Base-by-base conservation (phyloP, 1,284 basidiomycete species). In the Leccinum fuscescens region DNA sequence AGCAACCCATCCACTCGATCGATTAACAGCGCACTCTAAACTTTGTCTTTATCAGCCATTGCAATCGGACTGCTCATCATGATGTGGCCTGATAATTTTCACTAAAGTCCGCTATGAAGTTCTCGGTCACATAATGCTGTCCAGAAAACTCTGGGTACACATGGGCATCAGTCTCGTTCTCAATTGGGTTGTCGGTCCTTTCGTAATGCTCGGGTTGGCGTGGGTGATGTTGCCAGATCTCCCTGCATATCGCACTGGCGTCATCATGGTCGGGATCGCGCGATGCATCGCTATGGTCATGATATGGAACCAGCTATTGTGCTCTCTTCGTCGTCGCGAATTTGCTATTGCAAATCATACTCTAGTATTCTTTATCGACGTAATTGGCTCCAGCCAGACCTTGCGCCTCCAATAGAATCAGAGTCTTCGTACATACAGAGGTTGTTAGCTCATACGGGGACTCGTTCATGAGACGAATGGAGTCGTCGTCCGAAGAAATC, bases 21-120 rank as follows among this genome's bases (percentile, higher is more conserved):
- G 33, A 33, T 20, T 48, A 49, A n/a, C 35, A 33, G 8, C 4
- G 11, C 14, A 14, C 3, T 46, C 7, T n/a, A 7, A 57, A 8
- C 17, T 7, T 49, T 12, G 5, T 52, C 39, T 39, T 48, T 35
- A 29, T 27, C 15, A 92, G 90, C 90, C 0, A 90, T 93, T 57
- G 86, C 86, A 1, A 78, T 92, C 44, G 91, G 90, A 2, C 83
- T 91, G 60, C 83, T 94, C 27, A 78, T 94, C 57, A 95, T 96
- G 93, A 96, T 95, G 89, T 94, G 91, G 89, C 93, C 93, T 1
- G n/a, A n/a, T n/a, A n/a, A 85, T 90, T 46, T 81, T 89, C 54
- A 86, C 89, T 48, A 90, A 90, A 76, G 88, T 93, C 12, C 86
- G 90, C 69, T 94, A 92, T 70, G 92, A 94, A 71, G 74, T 79